Evolutionary conservation across 2,329 filamentous ascomycete species (phyloP).

Genomic region (Aspergillus aculeatinus): DNA sequence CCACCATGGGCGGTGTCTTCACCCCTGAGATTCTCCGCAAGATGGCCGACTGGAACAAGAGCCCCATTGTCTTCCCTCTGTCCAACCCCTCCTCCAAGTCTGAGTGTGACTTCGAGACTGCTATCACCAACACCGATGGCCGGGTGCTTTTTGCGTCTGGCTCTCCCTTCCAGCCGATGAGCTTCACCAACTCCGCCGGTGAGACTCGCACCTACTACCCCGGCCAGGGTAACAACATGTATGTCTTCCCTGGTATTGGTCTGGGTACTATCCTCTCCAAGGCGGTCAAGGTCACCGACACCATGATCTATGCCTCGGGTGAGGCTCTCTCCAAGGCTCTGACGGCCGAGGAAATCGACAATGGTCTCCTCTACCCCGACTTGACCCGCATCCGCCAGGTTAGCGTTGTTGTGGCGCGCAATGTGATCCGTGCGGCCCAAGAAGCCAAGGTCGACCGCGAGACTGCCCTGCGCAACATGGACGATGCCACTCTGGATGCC

Average conservation of each 20-base stretch:
- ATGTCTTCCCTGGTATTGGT: slow-evolving; percentile 95
- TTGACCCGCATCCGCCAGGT: slow-evolving; percentile 91
- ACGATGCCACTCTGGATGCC: slow-evolving; percentile 44
- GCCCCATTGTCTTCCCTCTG: slow-evolving; percentile 91
- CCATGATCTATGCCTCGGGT: slow-evolving; percentile 96
- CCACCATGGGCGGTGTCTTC: slow-evolving; percentile 92
- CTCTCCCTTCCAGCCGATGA: slow-evolving; percentile 79
- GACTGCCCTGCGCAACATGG: slow-evolving; percentile 44
- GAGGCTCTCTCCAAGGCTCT: slow-evolving; percentile 76
- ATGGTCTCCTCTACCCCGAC: slow-evolving; percentile 85
- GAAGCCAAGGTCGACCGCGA: slow-evolving; percentile 67
- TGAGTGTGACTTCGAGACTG: slow-evolving; percentile 95
- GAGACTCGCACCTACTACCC: slow-evolving; percentile 68
- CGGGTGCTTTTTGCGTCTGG: slow-evolving; percentile 92
- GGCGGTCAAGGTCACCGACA: slow-evolving; percentile 79
- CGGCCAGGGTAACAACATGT: slow-evolving; percentile 78
- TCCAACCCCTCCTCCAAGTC: slow-evolving; percentile 96
- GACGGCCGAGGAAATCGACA: slow-evolving; percentile 75
- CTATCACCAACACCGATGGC: slow-evolving; percentile 85
- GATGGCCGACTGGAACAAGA: slow-evolving; percentile 63
- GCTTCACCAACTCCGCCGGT: slow-evolving; percentile 60
- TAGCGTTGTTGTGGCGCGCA: slow-evolving; percentile 78
- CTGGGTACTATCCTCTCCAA: slow-evolving; percentile 91
- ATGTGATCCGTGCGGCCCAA: slow-evolving; percentile 90
- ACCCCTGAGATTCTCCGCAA: slow-evolving; percentile 77